These are phyloP conservation scores for Cladorrhinum sp. DNA, from an alignment of 2,329 filamentous ascomycete genomes.

Conservation along the genomic window DNA sequence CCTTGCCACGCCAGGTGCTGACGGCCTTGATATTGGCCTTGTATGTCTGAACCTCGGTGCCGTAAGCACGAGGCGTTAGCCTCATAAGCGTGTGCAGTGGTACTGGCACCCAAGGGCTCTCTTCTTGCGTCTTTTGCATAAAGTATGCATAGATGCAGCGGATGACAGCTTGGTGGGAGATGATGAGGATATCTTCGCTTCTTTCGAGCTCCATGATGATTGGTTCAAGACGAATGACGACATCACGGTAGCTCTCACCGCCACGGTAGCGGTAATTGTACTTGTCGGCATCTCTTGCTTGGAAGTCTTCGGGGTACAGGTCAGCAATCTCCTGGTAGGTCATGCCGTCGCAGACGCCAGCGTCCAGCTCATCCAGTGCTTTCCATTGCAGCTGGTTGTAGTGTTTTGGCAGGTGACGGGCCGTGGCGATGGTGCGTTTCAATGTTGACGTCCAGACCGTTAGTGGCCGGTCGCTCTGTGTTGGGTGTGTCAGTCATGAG, in stretches of 20 bases:
- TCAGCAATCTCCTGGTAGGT: conserved; percentile 95
- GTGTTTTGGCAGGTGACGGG: conserved; percentile 72
- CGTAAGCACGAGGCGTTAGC: conserved; percentile 89
- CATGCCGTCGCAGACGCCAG: conserved; percentile 91
- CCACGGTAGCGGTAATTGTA: conserved; percentile 99
- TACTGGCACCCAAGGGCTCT: conserved; percentile 98
- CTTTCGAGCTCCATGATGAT: conserved; percentile 99
- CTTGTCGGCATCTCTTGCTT: conserved; percentile 94
- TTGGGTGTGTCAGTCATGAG: conserved; percentile 24
- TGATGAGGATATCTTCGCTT: conserved; percentile 94
- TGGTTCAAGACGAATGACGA: conserved; percentile 94
- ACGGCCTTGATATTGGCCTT: conserved; percentile 93
- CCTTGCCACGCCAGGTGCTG: conserved; percentile 93
- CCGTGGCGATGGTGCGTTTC: conserved; percentile 85
- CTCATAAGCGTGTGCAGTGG: conserved; percentile 96
- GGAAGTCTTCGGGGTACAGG: conserved; percentile 89
- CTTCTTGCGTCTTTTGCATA: conserved; percentile 91
- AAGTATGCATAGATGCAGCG: conserved; percentile 99
- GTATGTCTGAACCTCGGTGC: conserved; percentile 83
- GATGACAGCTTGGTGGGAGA: conserved; percentile 94
- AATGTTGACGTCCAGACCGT: conserved; percentile 63
- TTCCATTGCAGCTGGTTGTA: conserved; percentile 99
- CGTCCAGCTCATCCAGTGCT: conserved; percentile 93
- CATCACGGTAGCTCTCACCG: conserved; percentile 91
- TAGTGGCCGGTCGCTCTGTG: conserved; percentile 56